A percentile compares a stretch with the other conserved stretches of the same genome.
Evolutionary conservation across 768 basidiomycete genomes (phyloP).

Genomic region (Mycena capillaripes): DNA sequence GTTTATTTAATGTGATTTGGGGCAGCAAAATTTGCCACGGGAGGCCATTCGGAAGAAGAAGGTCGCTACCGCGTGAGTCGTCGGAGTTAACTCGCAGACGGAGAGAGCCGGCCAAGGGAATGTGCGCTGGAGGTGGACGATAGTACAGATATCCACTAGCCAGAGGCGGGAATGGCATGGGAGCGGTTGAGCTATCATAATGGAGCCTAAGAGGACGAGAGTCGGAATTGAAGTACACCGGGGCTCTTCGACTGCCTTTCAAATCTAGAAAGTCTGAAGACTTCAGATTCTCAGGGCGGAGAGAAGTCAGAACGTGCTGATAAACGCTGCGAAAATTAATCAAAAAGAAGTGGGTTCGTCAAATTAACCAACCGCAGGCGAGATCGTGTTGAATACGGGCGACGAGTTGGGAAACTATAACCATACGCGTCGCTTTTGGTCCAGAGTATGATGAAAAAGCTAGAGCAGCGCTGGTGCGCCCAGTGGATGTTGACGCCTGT

Average conservation of each 20-base stretch:
- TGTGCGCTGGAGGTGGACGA: not conserved
- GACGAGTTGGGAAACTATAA: not conserved
- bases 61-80: conserved; percentile 11
- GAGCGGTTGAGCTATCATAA: not conserved
- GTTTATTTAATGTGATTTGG: not conserved
- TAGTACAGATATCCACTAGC: conserved; percentile 25
- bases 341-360: not conserved
- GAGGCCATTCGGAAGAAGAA: conserved; percentile 19
- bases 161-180: not conserved
- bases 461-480: not conserved
- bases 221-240: not conserved
- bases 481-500: too few species aligned
- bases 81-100: conserved; percentile 20
- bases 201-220: not conserved
- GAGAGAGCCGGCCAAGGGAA: conserved; percentile 7
- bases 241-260: not conserved
- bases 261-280: conserved; percentile 22
- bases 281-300: conserved; percentile 1
- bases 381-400: not conserved
- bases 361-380: not conserved
- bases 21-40: conserved; percentile 25
- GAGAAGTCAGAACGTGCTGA: conserved; percentile 8
- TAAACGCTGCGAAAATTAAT: not conserved
- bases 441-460: not conserved
- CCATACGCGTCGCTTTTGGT: not conserved